Conservation (phyloP, 73 alveolate species). For the Durusdinium trenchii region DNA sequence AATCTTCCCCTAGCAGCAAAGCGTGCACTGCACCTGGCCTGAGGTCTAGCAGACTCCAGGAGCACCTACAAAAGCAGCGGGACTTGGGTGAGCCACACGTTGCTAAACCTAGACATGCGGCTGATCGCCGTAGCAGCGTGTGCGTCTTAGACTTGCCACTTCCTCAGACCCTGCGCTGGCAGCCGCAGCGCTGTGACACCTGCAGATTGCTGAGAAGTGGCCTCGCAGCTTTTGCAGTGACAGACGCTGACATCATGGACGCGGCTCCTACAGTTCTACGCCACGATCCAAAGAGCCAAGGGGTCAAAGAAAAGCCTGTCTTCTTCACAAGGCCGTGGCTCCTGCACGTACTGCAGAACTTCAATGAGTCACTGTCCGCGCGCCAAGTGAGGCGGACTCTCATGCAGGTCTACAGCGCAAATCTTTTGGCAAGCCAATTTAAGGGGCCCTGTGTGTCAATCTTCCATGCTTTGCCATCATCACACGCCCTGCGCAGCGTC, state of each 20-base stretch:
- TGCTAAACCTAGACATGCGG: neutral
- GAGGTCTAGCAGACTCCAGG: neutral
- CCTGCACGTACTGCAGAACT: neutral
- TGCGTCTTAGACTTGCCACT: neutral
- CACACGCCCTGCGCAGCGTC: neutral
- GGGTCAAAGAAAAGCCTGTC: neutral
- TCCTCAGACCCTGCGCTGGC: neutral
- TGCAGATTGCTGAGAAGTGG: neutral
- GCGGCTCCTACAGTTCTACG: neutral
- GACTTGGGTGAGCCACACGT: neutral
- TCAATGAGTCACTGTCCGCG: conserved; percentile 14
- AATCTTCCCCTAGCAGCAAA: neutral
- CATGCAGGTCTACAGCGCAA: neutral
- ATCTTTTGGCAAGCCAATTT: neutral
- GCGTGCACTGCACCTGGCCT: neutral
- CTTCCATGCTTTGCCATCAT: neutral
- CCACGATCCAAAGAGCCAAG: neutral
- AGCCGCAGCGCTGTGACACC: neutral
- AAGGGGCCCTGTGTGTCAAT: neutral
- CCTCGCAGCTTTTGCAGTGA: neutral
- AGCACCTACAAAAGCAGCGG: neutral
- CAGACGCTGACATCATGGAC: neutral
- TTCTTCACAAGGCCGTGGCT: neutral
- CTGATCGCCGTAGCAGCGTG: neutral
- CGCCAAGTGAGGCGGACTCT: neutral